phyloP scores from a whole-genome alignment of 129 eudicot species.

The Saposhnikovia divaricata region DNA sequence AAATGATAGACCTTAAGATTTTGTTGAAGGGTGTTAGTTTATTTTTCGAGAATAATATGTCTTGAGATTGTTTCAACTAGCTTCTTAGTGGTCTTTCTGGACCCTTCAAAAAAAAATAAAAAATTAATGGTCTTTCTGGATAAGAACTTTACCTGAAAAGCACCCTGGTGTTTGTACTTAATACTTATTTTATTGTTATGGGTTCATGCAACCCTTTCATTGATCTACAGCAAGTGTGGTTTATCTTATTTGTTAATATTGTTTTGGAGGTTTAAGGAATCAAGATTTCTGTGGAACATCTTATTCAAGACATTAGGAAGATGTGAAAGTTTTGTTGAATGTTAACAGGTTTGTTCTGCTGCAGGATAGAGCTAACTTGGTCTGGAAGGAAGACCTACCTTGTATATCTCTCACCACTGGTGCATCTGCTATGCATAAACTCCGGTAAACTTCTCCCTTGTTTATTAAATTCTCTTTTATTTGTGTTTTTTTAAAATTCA shows the following conservation, averaged over 20 bases:
- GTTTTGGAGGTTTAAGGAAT: neutral
- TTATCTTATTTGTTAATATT: neutral
- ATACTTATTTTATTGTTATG: neutral
- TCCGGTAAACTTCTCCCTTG: slow-evolving; percentile 33
- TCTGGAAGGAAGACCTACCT: slow-evolving; percentile 70
- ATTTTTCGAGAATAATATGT: no score
- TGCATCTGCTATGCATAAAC: slow-evolving; percentile 91
- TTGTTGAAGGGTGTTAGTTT: no score
- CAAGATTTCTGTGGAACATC: neutral
- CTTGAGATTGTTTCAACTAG: neutral
- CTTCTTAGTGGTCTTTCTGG: neutral
- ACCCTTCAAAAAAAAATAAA: neutral
- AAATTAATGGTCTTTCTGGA: neutral
- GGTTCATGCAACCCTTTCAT: neutral
- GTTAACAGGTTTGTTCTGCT: neutral
- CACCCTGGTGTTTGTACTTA: neutral
- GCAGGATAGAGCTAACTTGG: slow-evolving; percentile 66
- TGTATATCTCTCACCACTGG: slow-evolving; percentile 77
- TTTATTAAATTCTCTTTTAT: neutral
- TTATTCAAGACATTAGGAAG: neutral
- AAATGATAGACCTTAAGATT: neutral
- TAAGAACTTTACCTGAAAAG: neutral
- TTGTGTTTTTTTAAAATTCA: neutral
- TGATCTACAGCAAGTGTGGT: neutral
- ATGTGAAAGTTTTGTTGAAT: neutral